Base-by-base conservation (phyloP, 345 rosid species). In the Populus nigra region DNA sequence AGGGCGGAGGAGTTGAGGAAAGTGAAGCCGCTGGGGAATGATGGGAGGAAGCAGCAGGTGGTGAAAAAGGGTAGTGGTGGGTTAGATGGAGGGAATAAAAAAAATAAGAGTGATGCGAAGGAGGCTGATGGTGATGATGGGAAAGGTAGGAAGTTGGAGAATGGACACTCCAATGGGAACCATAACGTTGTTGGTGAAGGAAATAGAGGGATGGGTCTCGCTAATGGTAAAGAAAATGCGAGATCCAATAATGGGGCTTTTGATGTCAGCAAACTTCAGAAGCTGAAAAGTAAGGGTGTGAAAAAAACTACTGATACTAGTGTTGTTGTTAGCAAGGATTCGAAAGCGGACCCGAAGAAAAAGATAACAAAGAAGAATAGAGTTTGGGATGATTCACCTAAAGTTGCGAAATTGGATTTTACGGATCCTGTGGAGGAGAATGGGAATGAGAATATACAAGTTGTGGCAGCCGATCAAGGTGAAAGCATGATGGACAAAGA, bases 401-500 rank as follows among this genome's bases (percentile, higher is more conserved):
- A 77, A 43, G 91, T 88, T 68, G 63, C 87, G 59, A 96, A 94
- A 79, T 76, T 96, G 90, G 99, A 96, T 83, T 94, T 92, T 59
- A 92, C 99, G 0, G 93, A 89, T 84, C 90, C 91, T 50, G 84
- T 83, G 18, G 93, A 78, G 71, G 90, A 78, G 78, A 90, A 86
- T 72, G 89, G 90, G 76, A 78, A 77, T 78, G 89, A 80, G 78
- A 86, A 84, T 74, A 69, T 88, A 29, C 91, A 88, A 41, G 88
- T 85, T 76, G 91, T 87, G 87, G 90, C 89, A 80, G 92, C 94
- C 80, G 88, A 89, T 84, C 92, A 89, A 70, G 99, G 98, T 69
- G 94, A 91, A 83, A 96, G 99, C 86, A 92, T 96, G 99, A 96
- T 96, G 99, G 99, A 96, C 74, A 83, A 90, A 73, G 98, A 93